Percentiles rank a stretch among this genome's conserved stretches.
Conservation (phyloP, 2,329 filamentous ascomycete genomes). For the Karstenula rhodostoma region DNA sequence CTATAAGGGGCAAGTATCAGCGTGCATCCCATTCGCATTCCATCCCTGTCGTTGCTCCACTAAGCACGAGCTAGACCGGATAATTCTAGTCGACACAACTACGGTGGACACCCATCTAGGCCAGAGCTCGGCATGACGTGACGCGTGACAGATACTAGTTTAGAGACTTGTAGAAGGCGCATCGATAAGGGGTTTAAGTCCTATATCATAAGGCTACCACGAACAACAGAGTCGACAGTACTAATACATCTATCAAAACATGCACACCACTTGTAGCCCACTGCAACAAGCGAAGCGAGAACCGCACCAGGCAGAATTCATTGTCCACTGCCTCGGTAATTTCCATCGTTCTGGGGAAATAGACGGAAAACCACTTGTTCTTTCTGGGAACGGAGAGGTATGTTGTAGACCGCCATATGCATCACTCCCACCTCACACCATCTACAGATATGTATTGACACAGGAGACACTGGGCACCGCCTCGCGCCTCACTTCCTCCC, state of each 20-base stretch:
- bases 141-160: not conserved
- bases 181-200: not conserved
- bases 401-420: not conserved
- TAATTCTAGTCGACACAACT: not conserved
- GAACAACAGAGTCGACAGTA: too few relatives aligned
- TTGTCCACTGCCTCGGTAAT: not conserved
- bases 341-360: not conserved
- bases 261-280: not conserved
- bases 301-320: not conserved
- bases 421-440: not conserved
- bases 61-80: not conserved
- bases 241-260: not conserved
- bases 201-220: not conserved
- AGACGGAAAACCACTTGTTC: not conserved
- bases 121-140: not conserved
- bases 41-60: too few relatives aligned
- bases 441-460: not conserved
- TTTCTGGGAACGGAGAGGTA: not conserved
- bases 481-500: not conserved
- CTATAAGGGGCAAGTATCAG: not conserved
- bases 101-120: not conserved
- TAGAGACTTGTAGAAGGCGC: not conserved
- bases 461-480: not conserved
- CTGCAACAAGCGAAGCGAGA: not conserved
- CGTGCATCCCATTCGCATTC: not conserved